Evolutionary conservation across 768 basidiomycete species (phyloP).

Genomic region (Coprinopsis sp.): DNA sequence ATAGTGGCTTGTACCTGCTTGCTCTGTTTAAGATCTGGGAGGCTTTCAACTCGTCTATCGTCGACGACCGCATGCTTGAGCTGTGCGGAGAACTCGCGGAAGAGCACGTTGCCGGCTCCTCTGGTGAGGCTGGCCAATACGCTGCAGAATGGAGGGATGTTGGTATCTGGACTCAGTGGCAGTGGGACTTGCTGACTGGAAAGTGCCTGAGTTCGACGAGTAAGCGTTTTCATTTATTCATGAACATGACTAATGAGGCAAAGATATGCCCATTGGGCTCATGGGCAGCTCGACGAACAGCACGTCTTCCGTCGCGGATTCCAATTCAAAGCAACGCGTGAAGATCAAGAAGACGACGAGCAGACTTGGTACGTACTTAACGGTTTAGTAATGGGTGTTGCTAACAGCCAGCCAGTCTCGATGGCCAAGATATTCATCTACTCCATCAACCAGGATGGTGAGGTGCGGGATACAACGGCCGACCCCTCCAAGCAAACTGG

Average conservation of each 20-base stretch:
- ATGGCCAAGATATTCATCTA: slow-evolving; percentile 85
- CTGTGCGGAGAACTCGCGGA: slow-evolving; percentile 65
- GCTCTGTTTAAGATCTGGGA: slow-evolving; percentile 74
- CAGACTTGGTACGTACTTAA: slow-evolving; percentile 47
- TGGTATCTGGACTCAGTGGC: slow-evolving; percentile 81
- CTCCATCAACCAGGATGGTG: slow-evolving; percentile 82
- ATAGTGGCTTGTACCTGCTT: slow-evolving; percentile 65
- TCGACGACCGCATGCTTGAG: slow-evolving; percentile 75
- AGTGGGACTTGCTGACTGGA: slow-evolving; percentile 80
- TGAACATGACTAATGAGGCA: background rate
- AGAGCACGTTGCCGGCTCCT: slow-evolving; percentile 59
- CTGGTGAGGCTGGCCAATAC: slow-evolving; percentile 52
- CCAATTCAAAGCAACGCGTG: slow-evolving; percentile 44
- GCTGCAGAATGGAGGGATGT: slow-evolving; percentile 72
- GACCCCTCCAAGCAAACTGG: slow-evolving; percentile 37
- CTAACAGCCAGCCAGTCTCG: slow-evolving; percentile 42
- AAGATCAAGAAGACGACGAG: slow-evolving; percentile 69
- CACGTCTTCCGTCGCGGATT: slow-evolving; percentile 58
- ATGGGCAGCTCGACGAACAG: slow-evolving; percentile 58
- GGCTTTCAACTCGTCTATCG: slow-evolving; percentile 65
- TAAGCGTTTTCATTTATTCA: slow-evolving; percentile 26
- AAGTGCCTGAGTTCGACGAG: slow-evolving; percentile 83
- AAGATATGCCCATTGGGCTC: slow-evolving; percentile 70
- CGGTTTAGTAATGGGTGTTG: background rate
- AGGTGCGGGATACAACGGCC: slow-evolving; percentile 34